Base-by-base conservation (phyloP, 768 basidiomycete genomes). In the Lanmaoa pseudosensibilis region DNA sequence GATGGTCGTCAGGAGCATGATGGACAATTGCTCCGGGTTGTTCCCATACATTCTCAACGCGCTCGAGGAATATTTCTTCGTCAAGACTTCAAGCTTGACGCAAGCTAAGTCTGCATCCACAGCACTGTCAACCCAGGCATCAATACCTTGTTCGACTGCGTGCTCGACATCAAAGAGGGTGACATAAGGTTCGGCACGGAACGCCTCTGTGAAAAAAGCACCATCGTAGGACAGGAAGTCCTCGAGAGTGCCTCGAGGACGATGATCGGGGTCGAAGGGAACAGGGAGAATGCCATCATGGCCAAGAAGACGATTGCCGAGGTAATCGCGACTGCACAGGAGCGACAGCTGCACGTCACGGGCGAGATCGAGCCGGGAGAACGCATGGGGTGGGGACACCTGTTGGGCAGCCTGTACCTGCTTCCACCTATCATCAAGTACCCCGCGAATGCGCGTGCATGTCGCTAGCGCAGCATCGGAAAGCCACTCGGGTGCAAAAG, bases 1-100 rank as follows among this genome's bases (percentile, higher is more conserved):
- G 23, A 82, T 61, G 33, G 76, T 55, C 5, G 77, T 77, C 47
- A 83, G 66, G 34, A 82, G 58, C 73, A 82, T 77, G 18, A 75
- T 52, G 12, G 73, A 74, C 5, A 61, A 41, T n/a, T 58, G 47
- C 54, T 80, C 78, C 9, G 78, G 74, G 43, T 72, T 78, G 21
- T 60, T 56, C 15, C 50, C 47, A 47, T 78, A 78, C 8, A 60
- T 50, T 0, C n/a, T 32, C 23, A 46, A 30, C 1, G 78, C 72
- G 1, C 63, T 52, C 1, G 58, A 52, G 5, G 64, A 61, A 46
- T 78, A 74, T 8, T 57, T 44, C 16, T 38, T 40, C 16, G 68
- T 69, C 41, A 67, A 69, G 4, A 62, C 58, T 40, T 62, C 71
- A 32, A 79, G 59, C 2, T 58, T 56, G 9, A 53, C 46, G 32